Evolutionary conservation across 208 protist genomes (phyloP).

Genomic region (Leishmania mexicana): DNA sequence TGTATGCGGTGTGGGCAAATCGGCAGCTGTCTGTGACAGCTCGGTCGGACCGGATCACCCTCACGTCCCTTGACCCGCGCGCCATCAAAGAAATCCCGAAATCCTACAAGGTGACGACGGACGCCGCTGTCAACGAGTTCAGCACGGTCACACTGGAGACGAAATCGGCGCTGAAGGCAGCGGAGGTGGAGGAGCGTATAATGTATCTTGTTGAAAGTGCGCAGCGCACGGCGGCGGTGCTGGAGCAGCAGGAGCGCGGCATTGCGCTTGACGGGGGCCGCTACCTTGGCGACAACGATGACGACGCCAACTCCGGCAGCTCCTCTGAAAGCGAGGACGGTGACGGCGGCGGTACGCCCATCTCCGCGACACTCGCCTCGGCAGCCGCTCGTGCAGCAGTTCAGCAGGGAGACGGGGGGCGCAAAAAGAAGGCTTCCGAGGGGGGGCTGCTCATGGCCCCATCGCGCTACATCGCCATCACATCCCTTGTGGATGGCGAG

Average conservation of each 20-base stretch:
- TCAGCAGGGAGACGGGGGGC: conserved; percentile 21
- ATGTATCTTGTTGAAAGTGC: conserved; percentile 50
- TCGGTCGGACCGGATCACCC: conserved; percentile 21
- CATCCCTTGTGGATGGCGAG: conserved; percentile 86
- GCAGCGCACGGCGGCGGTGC: conserved; percentile 50
- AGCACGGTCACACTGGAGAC: conserved; percentile 50
- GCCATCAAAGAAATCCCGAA: conserved; percentile 25
- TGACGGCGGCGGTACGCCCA: conserved; percentile 6
- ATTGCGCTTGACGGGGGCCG: conserved; percentile 15
- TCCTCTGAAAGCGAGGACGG: conserved; percentile 46
- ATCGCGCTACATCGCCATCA: conserved; percentile 82
- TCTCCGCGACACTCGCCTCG: conserved; percentile 11
- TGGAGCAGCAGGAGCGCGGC: conserved; percentile 54
- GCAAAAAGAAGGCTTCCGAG: conserved; percentile 31
- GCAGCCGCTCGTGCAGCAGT: conserved; percentile 22
- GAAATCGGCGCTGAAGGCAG: conserved; percentile 40
- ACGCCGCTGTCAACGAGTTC: conserved; percentile 44
- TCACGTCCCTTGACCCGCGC: conserved; percentile 23
- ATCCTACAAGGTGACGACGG: conserved; percentile 31
- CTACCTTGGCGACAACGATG: conserved; percentile 21
- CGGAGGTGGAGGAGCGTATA: conserved; percentile 42
- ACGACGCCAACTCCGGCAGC: conserved; percentile 28
- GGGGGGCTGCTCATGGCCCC: conserved; percentile 51
- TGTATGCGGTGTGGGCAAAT: conserved; percentile 81
- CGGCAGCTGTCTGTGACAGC: conserved; percentile 52